phyloP scores from a whole-genome alignment of 108 stramenopile species.

The Skeletonema costatum region DNA sequence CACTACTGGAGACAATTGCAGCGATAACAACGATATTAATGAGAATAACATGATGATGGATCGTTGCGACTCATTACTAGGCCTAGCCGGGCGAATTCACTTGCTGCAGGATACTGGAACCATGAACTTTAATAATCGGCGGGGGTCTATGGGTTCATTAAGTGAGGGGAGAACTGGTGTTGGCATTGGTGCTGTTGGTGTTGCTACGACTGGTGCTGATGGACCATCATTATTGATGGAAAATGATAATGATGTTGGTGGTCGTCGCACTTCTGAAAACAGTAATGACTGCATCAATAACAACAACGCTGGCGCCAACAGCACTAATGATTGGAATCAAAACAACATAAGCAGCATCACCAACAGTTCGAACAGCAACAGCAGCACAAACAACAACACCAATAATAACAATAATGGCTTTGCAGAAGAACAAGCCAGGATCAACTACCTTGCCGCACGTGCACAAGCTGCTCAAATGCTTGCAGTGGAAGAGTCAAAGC shows the following conservation, averaged over 20 bases:
- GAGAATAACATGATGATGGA: neutral
- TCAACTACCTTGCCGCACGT: conserved; percentile 35
- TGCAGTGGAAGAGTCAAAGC: conserved; percentile 27
- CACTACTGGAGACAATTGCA: too few species aligned
- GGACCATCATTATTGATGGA: neutral
- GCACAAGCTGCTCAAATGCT: conserved; percentile 41
- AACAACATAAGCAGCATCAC: neutral
- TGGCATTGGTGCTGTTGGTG: neutral
- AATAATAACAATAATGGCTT: neutral
- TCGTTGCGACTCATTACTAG: neutral
- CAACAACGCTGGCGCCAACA: neutral
- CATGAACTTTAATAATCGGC: neutral
- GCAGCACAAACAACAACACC: neutral
- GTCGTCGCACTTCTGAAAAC: too few species aligned
- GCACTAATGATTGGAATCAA: neutral
- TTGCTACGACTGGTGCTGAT: neutral
- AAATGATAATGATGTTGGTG: too few species aligned
- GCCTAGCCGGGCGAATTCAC: neutral
- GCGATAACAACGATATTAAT: neutral
- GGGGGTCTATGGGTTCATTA: neutral
- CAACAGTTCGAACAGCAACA: neutral
- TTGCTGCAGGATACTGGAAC: neutral
- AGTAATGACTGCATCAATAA: neutral
- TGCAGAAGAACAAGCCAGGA: conserved; percentile 4
- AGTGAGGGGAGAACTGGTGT: neutral